Evolutionary conservation across 345 rosid species (phyloP), one percentile per base, ranked within the genome.

Genomic region (Garcia nutans): DNA sequence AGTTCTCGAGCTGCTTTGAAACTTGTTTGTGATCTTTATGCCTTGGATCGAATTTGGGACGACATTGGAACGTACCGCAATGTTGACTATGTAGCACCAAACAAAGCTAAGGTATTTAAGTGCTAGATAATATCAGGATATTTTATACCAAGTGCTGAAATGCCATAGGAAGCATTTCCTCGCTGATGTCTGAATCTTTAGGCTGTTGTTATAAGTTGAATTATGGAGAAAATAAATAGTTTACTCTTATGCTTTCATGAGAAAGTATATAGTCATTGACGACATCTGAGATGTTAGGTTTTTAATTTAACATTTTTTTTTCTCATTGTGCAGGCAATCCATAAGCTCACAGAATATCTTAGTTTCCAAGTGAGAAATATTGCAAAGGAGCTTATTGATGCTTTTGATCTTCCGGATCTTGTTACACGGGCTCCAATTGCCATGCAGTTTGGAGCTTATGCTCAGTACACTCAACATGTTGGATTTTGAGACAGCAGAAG

Each of bases 391-490:
- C 91, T 96, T 33, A 82, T 93, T 24, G 93, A 93, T 37, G 97
- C 97, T 22, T 92, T 96, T 42, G 93, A 92, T 79, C 85, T 93
- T 74, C 97, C 97, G 0, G 92, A 92, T 77, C 83, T 86, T 0
- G 90, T 92, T 45, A 91, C 91, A n/a, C 83, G 97, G 55, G 98
- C 99, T 26, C 99, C 98, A 23, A 96, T 96, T 44, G 99, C 97
- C 52, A 93, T 86, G 97, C 89, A 92, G 42, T 89, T 98, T 3
- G 97, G 89, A 68, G 99, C 97, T 61, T 96, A 96, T 84, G 81
- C 94, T 67, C 97, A 89, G 58, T 96, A 93, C 83, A 96, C 94
- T 6, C 97, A 92, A 70, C 66, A 54, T 55, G 98, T 88, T 60
- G 99, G 98, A 44, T 93, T 96, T 84, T 89, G 72, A 82, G 62